phyloP scores from a whole-genome alignment of 83 land plant species.

The Isoetes engelmannii region DNA sequence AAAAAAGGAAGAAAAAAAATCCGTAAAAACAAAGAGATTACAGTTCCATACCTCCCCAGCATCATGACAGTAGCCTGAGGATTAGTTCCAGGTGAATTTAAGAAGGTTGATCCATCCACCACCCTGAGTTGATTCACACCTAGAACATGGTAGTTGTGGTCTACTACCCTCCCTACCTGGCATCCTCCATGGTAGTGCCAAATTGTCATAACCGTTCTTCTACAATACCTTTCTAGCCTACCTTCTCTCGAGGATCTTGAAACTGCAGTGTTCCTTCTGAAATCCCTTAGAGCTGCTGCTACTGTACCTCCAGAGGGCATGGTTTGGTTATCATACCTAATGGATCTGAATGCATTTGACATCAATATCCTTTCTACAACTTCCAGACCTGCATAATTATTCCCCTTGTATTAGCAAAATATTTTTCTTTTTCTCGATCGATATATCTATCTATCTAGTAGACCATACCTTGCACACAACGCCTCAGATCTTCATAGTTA shows the following conservation, averaged over 20 bases:
- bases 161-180: slow-evolving; percentile 12
- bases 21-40: too few species aligned
- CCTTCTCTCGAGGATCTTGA: not conserved
- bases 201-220: slow-evolving; percentile 11
- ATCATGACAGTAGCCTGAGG: slow-evolving; percentile 43
- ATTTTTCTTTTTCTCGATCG: too few species aligned
- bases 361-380: too few species aligned
- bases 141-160: slow-evolving; percentile 11
- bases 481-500: slow-evolving; percentile 35
- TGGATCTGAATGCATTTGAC: too few species aligned
- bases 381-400: too few species aligned
- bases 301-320: too few species aligned
- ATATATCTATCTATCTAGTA: too few species aligned
- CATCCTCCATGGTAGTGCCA: slow-evolving; percentile 25
- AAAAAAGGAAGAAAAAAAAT: too few species aligned
- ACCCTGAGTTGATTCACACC: slow-evolving; percentile 26
- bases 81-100: slow-evolving; percentile 20
- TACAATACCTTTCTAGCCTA: slow-evolving; percentile 2
- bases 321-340: too few species aligned
- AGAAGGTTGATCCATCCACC: slow-evolving; percentile 28
- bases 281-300: too few species aligned
- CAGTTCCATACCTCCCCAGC: slow-evolving; percentile 14
- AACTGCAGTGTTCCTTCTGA: too few species aligned
- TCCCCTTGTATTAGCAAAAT: too few species aligned
- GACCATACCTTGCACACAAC: slow-evolving; percentile 42